Evolutionary conservation across 1,284 basidiomycete genomes (phyloP), one percentile per base, ranked within the genome.

Genomic region (Ustilago curta): DNA sequence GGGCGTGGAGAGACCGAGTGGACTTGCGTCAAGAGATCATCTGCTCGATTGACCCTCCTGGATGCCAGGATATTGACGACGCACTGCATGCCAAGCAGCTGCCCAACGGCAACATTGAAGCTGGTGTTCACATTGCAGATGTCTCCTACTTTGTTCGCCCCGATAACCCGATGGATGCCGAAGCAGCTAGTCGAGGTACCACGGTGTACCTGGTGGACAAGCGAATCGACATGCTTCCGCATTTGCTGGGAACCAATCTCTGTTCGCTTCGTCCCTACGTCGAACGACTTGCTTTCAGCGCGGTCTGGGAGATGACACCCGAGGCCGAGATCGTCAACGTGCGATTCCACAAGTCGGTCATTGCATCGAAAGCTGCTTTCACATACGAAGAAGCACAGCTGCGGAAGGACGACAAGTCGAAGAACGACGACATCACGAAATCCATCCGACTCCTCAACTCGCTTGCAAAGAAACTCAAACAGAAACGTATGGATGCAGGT

Each of bases 181-280:
- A 99, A 85, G 97, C 97, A 18, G 94, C 96, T 16, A 90, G 94
- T 14, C 89, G 97, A 59, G 96, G 97, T 12, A 99, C 96, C 0
- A 99, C 97, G 0, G 97, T 99, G 4, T 99, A 99, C 85, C 89
- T 99, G 6, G 97, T 99, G 2, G 97, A 99, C 88, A 97, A 96
- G 86, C 92, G 97, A 40, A 96, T 99, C 60, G 97, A 99, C 87
- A 99, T 99, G 97, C 88, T 99, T 57, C 97, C 97, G 0, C 88
- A 92, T 18, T 88, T 99, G 9, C 88, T 99, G 9, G 97, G 97
- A 2, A 99, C 97, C 2, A 99, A 99, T 80, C 87, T 99, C 8
- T 99, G 97, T 85, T 97, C 95, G 2, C 87, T 99, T 47, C 88
- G 96, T 43, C 95, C 96, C 0, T 90, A 92, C 80, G 96, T 99